These are phyloP conservation scores for Cryptomeria japonica DNA, from an alignment of 75 land plant species.

Conservation along the genomic window DNA sequence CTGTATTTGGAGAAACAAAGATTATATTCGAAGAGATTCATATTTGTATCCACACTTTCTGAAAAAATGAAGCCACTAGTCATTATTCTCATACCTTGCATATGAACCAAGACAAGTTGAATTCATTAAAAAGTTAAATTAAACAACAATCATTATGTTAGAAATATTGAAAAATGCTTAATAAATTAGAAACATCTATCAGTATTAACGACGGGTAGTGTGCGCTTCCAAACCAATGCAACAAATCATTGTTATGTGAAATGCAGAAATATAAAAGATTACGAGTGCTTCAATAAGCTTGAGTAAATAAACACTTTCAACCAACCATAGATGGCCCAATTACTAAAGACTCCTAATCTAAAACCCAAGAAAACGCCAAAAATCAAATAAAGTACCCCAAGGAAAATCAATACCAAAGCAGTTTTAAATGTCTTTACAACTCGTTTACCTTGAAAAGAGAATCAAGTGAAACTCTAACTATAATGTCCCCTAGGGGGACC, in stretches of 20 bases:
- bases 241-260: background rate
- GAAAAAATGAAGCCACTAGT: background rate
- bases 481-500: too few species aligned
- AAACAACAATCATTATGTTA: background rate
- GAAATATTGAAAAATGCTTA: background rate
- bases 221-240: background rate
- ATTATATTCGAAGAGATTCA: background rate
- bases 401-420: background rate
- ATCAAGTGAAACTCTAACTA: background rate
- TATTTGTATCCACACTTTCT: background rate
- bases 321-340: background rate
- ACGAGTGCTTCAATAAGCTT: background rate
- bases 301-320: background rate
- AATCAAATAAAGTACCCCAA: background rate
- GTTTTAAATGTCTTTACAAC: background rate
- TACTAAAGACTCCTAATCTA: background rate
- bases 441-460: background rate
- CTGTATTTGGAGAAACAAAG: slow-evolving; percentile 26
- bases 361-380: background rate
- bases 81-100: background rate
- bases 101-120: background rate
- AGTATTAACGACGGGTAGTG: background rate
- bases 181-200: background rate
- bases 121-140: background rate
- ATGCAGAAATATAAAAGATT: background rate